Evolutionary conservation across 2,329 filamentous ascomycete species (phyloP).

Genomic region (Botryosphaeria dothidea): DNA sequence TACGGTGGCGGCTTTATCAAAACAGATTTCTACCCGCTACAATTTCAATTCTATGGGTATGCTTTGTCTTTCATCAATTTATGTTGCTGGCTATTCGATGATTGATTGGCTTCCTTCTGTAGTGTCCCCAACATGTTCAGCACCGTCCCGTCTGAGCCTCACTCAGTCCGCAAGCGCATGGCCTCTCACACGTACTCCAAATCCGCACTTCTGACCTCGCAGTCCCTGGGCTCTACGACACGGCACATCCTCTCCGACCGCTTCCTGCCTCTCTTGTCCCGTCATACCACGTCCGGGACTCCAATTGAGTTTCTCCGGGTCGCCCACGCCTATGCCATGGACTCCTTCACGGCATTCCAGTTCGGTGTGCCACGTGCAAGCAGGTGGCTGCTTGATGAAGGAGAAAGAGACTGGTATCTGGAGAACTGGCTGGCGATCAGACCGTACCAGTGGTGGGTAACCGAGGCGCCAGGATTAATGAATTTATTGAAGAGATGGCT

Average conservation of each 20-base stretch:
- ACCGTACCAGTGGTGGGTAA: constrained; percentile 52
- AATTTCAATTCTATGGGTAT: neutral
- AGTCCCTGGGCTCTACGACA: constrained; percentile 59
- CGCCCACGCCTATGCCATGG: constrained; percentile 72
- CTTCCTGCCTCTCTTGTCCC: constrained; percentile 58
- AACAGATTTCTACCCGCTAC: neutral
- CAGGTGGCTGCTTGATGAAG: constrained; percentile 62
- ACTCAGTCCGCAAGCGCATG: constrained; percentile 74
- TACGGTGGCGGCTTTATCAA: constrained; percentile 60
- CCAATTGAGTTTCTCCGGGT: constrained; percentile 47
- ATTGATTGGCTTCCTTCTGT: neutral
- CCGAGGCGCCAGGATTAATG: constrained; percentile 68
- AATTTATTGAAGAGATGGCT: constrained; percentile 48
- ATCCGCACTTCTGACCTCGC: constrained; percentile 65
- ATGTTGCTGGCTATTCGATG: neutral
- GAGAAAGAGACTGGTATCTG: constrained; percentile 63
- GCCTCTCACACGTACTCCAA: constrained; percentile 82
- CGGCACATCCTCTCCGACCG: constrained; percentile 60
- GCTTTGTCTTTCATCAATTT: neutral
- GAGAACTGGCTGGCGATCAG: constrained; percentile 64
- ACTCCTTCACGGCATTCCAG: constrained; percentile 73
- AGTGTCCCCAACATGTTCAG: constrained; percentile 70
- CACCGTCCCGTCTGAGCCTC: constrained; percentile 60
- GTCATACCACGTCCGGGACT: neutral
- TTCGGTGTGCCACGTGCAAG: constrained; percentile 67